Evolutionary conservation across 805 yeast species (phyloP).

Genomic region (Kodamaea fukazawae): DNA sequence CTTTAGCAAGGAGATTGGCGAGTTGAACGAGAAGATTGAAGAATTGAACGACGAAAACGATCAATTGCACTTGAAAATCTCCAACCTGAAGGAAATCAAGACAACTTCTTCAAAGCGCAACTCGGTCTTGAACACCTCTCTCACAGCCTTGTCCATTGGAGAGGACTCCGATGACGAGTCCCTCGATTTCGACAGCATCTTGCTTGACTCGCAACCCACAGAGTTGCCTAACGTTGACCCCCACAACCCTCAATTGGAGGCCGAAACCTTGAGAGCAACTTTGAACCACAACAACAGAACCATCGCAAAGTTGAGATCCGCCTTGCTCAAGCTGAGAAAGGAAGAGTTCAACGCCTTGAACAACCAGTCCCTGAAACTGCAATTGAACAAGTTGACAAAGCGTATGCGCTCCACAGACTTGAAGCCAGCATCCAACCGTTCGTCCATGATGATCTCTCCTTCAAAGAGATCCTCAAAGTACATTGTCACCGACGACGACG

Average conservation of each 20-base stretch:
- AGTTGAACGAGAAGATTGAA: conserved; percentile 49
- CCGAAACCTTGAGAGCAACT: conserved; percentile 64
- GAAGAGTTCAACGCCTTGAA: conserved; percentile 26
- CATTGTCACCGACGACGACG: conserved; percentile 26
- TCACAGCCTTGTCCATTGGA: conserved; percentile 15
- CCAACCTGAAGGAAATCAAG: conserved; percentile 13
- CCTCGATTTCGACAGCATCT: conserved; percentile 31
- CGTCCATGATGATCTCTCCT: conserved; percentile 29
- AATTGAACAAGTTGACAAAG: conserved; percentile 7
- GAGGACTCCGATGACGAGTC: conserved; percentile 37
- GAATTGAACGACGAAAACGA: conserved; percentile 72
- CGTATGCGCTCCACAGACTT: conserved; percentile 9
- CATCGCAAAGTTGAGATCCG: conserved; percentile 56
- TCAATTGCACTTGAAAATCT: conserved; percentile 42
- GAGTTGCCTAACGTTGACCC: conserved; percentile 31
- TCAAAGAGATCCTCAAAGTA: conserved; percentile 35
- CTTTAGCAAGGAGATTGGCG: conserved; percentile 43
- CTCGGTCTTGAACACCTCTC: conserved; percentile 10
- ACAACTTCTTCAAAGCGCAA: conserved; percentile 9
- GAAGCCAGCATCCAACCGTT: conserved; percentile 19
- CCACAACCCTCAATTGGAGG: conserved; percentile 49
- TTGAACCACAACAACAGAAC: conserved; percentile 62
- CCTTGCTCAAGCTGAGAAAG: conserved; percentile 43
- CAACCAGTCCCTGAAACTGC: conserved; percentile 14
- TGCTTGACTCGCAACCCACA: conserved; percentile 26